phyloP scores from a whole-genome alignment of 2,329 filamentous ascomycete species.

The Laburnicola sp. region DNA sequence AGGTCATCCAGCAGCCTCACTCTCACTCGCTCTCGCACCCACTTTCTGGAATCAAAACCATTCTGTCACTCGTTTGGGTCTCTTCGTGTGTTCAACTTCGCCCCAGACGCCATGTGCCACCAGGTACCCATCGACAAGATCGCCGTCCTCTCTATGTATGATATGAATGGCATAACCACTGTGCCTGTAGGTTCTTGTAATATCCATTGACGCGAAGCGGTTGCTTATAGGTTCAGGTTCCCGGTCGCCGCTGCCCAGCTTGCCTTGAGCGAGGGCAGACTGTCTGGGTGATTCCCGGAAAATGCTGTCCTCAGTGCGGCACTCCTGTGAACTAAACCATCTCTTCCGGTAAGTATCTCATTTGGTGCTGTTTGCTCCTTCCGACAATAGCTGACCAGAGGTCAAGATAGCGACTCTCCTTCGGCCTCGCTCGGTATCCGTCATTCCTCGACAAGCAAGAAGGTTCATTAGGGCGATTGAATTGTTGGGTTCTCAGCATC shows the following conservation, averaged over 20 bases:
- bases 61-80: background rate
- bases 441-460: constrained; percentile 11
- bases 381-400: constrained; percentile 7
- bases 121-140: constrained; percentile 29
- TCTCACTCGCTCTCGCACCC: background rate
- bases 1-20: background rate
- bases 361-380: background rate
- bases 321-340: constrained; percentile 43
- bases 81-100: background rate
- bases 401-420: background rate
- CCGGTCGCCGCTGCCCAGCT: constrained; percentile 45
- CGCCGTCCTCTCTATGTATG: constrained; percentile 32
- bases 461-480: constrained; percentile 11
- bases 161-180: constrained; percentile 35
- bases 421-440: constrained; percentile 12
- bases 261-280: constrained; percentile 47
- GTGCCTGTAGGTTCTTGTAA: constrained; percentile 35
- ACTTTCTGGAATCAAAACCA: background rate
- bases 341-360: constrained; percentile 6
- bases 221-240: constrained; percentile 33
- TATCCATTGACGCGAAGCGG: background rate
- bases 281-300: constrained; percentile 47
- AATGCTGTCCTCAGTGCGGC: constrained; percentile 45
- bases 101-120: constrained; percentile 30
- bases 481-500: constrained; percentile 21